Conservation (phyloP, 257 asterid genomes). For the Salvia splendens region DNA sequence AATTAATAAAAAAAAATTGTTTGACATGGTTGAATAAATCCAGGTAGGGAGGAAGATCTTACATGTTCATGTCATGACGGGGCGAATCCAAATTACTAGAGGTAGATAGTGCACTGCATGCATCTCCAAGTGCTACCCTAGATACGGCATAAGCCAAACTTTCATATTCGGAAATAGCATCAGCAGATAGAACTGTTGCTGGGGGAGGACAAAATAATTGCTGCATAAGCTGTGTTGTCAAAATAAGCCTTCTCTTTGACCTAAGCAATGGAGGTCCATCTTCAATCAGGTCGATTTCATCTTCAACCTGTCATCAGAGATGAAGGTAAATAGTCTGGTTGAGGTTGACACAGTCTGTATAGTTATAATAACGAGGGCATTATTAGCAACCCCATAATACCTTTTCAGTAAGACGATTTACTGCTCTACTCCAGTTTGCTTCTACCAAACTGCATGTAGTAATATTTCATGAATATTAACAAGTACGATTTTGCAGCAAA, state of each 20-base stretch:
- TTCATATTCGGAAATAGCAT: slow-evolving; percentile 50
- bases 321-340: slow-evolving; percentile 5
- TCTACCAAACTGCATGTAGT: slow-evolving; percentile 64
- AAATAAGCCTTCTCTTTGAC: slow-evolving; percentile 70
- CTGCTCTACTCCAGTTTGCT: slow-evolving; percentile 64
- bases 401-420: slow-evolving; percentile 62
- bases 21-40: slow-evolving; percentile 4
- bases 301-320: slow-evolving; percentile 54
- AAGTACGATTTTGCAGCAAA: slow-evolving; percentile 20
- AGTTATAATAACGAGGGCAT: slow-evolving; percentile 16
- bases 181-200: slow-evolving; percentile 53
- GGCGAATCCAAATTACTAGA: slow-evolving; percentile 37
- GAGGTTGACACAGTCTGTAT: slow-evolving; percentile 25
- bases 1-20: not conserved
- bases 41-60: slow-evolving; percentile 31
- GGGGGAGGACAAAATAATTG: slow-evolving; percentile 68
- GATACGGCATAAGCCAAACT: slow-evolving; percentile 54
- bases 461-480: slow-evolving; percentile 34
- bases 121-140: slow-evolving; percentile 73
- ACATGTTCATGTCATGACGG: slow-evolving; percentile 44
- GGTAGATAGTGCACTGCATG: slow-evolving; percentile 55
- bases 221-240: slow-evolving; percentile 86
- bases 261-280: slow-evolving; percentile 51
- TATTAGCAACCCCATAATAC: slow-evolving; percentile 41
- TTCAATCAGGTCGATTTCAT: slow-evolving; percentile 52